Conservation (phyloP, 2,329 filamentous ascomycete genomes). For the Fusarium sulawesiense region DNA sequence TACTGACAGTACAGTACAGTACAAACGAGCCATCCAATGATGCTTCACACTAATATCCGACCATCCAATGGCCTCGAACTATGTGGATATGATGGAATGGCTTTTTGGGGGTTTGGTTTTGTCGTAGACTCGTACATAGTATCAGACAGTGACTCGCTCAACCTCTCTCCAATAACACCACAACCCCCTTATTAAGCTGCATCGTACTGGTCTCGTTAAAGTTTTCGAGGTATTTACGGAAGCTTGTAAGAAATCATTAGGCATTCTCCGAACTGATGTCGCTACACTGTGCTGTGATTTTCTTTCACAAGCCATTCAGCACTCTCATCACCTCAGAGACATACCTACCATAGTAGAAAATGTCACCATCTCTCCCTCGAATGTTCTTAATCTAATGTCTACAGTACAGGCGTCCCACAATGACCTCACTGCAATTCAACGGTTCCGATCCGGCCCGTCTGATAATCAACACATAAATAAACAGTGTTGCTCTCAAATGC, state of each 20-base stretch:
- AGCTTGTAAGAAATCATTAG: slow-evolving; percentile 2
- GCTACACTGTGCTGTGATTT: slow-evolving; percentile 1
- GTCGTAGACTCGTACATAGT: slow-evolving; percentile 12
- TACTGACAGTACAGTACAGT: background rate
- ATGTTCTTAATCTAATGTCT: slow-evolving; percentile 36
- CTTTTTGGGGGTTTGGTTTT: slow-evolving; percentile 20
- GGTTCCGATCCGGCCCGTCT: slow-evolving; percentile 23
- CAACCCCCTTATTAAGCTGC: background rate
- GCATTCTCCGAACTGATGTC: slow-evolving; percentile 1
- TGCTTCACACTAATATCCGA: slow-evolving; percentile 4
- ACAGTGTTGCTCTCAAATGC: background rate
- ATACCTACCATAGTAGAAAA: slow-evolving; percentile 15
- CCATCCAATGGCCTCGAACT: slow-evolving; percentile 6
- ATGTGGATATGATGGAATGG: slow-evolving; percentile 30
- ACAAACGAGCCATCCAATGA: slow-evolving; percentile 18
- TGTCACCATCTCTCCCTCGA: slow-evolving; percentile 42
- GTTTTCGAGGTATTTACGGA: slow-evolving; percentile 17
- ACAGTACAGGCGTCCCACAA: slow-evolving; percentile 27
- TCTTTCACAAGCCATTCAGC: slow-evolving; percentile 8
- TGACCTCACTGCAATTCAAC: slow-evolving; percentile 34
- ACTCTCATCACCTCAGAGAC: slow-evolving; percentile 5
- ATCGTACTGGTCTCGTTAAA: slow-evolving; percentile 13
- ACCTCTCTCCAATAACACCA: background rate
- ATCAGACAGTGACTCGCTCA: slow-evolving; percentile 26
- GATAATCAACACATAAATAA: background rate